Base-by-base conservation (phyloP, 495 filamentous ascomycete species). In the Talaromyces wortmannii region DNA sequence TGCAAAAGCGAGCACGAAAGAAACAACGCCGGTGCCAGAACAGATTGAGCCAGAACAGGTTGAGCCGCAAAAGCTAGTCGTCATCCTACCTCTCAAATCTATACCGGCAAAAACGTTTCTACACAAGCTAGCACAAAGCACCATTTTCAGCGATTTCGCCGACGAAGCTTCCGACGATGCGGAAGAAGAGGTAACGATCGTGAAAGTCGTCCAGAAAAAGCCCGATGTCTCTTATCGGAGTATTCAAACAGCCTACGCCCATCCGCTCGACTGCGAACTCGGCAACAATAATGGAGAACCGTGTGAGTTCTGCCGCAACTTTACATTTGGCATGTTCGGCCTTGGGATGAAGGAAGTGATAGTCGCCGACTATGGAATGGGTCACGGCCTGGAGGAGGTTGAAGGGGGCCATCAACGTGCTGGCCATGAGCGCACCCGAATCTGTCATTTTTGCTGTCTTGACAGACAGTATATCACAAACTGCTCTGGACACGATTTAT, bases 251-350 rank as follows among this genome's bases (percentile, higher is more conserved):
- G 63, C 59, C 8, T 63, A 71, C 52, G 61, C 67, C 10, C 71
- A 78, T 50, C 74, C 74, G 0, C 65, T 78, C 29, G 44, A 51
- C 31, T 77, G 73, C 62, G 55, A 61, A 15, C 56, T 61, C 2
- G 50, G 56, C 10, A 45, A 59, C 7, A 60, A 64, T 32, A 59
- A 57, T 45, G 48, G 50, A 0, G 31, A 55, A 6, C 62, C 67
- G 0, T 78, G 74, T 52, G 57, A 72, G 53, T 78, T 68, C 65
- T 78, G 74, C 54, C 54, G 55, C 23, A 58, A 64, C 17, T 50
- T 64, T 31, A 30, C 57, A 7, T 71, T 69, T 31, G 68, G 73
- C 4, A 57, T 78, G 7, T 53, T 75, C 2, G 72, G 75, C 31
- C 53, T 68, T 7, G 72, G 67, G 3, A 45, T 60, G n/a, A 47